Percentiles rank a stretch among this genome's conserved stretches.
Conservation (phyloP, 805 yeast genomes). For the Deakozyma indianensis region DNA sequence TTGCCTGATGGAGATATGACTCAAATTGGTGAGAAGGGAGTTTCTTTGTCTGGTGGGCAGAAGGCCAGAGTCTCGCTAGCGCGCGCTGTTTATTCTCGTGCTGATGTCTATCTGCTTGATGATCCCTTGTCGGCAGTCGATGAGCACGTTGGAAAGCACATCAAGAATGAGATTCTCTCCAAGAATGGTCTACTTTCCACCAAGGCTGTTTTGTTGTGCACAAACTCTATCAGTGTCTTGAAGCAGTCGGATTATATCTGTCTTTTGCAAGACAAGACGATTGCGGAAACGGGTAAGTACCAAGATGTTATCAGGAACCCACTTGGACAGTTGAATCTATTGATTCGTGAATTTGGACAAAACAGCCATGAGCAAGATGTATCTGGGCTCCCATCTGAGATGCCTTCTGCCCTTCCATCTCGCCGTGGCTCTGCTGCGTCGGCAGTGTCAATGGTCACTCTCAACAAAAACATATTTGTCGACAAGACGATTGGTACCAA, state of each 20-base stretch:
- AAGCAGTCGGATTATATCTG: constrained; percentile 52
- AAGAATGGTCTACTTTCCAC: constrained; percentile 57
- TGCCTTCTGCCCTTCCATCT: background rate
- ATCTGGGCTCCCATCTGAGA: background rate
- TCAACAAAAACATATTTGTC: background rate
- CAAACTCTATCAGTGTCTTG: constrained; percentile 63
- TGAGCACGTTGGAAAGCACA: constrained; percentile 78
- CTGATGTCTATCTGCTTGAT: constrained; percentile 74
- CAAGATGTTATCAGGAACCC: constrained; percentile 29
- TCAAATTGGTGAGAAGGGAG: constrained; percentile 90
- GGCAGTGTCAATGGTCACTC: constrained; percentile 10
- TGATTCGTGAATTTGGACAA: background rate
- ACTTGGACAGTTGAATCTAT: background rate
- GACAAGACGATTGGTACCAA: background rate
- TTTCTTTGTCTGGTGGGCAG: constrained; percentile 90
- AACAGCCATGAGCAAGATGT: background rate
- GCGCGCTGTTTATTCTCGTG: constrained; percentile 86
- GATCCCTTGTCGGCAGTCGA: constrained; percentile 93
- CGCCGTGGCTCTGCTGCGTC: constrained; percentile 1
- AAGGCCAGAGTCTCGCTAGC: constrained; percentile 87
- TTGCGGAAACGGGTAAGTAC: constrained; percentile 39
- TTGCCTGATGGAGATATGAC: constrained; percentile 79
- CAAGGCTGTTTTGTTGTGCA: constrained; percentile 61
- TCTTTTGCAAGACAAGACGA: constrained; percentile 41
- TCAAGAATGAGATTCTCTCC: constrained; percentile 64